phyloP scores from a whole-genome alignment of 208 protist genomes.

The Acanthamoeba castellanii region DNA sequence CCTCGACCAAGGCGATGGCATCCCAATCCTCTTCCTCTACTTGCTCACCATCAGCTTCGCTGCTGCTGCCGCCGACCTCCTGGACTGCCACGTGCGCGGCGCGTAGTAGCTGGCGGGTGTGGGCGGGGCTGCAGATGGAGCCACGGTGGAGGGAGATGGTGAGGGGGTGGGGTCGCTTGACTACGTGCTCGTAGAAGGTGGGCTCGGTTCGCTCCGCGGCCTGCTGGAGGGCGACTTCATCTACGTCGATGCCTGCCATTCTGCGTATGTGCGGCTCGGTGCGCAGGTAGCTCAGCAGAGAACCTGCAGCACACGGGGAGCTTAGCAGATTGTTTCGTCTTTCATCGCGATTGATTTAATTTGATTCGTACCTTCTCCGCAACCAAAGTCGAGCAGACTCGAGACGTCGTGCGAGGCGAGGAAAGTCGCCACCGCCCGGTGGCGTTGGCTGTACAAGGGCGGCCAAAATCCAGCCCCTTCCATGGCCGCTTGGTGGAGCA shows the following conservation, averaged over 20 bases:
- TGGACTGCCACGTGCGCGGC: no score
- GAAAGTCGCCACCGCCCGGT: not conserved
- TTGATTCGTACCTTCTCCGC: constrained; percentile 1
- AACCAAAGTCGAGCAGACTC: not conserved
- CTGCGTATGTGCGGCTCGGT: not conserved
- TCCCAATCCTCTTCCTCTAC: not conserved
- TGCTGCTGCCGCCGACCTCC: no score
- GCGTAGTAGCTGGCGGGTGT: not conserved
- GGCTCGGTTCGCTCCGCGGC: not conserved
- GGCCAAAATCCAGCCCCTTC: not conserved
- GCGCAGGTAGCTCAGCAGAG: not conserved
- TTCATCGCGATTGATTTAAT: no score
- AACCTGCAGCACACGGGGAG: not conserved
- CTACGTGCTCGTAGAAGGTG: not conserved
- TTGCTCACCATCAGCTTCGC: no score
- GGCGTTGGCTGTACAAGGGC: not conserved
- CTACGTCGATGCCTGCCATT: not conserved
- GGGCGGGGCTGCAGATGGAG: not conserved
- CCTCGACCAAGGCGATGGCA: not conserved
- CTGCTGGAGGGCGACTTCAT: not conserved
- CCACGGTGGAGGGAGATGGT: not conserved
- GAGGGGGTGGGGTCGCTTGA: not conserved
- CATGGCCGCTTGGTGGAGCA: no score
- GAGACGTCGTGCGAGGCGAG: not conserved
- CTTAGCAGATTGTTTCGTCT: no score